Evolutionary conservation across 345 rosid genomes (phyloP).

Genomic region (Salix koriyanagi): DNA sequence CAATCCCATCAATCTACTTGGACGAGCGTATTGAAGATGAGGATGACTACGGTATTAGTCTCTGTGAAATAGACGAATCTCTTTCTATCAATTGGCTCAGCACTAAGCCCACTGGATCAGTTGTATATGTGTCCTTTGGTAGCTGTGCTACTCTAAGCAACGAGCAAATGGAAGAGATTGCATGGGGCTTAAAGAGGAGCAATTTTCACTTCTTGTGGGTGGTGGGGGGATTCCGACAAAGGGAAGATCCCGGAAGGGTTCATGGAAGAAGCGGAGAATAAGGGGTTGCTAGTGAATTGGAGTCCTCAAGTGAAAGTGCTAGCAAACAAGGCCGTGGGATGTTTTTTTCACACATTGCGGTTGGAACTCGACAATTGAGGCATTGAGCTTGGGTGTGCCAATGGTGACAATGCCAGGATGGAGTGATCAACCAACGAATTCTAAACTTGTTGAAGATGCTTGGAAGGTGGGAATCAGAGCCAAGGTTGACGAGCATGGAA

Average conservation of each 20-base stretch:
- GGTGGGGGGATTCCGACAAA: conserved; percentile 44
- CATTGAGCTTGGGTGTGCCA: conserved; percentile 25
- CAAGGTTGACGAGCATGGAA: too few relatives aligned
- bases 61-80: conserved; percentile 31
- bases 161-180: conserved; percentile 51
- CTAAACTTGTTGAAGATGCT: too few relatives aligned
- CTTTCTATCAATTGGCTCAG: conserved; percentile 39
- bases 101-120: too few relatives aligned
- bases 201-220: conserved; percentile 51
- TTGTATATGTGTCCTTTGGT: conserved; percentile 49
- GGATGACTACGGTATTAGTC: conserved; percentile 45
- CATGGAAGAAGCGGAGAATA: conserved; percentile 5
- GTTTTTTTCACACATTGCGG: conserved; percentile 26
- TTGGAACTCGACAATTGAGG: conserved; percentile 33
- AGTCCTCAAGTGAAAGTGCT: conserved; percentile 16
- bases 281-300: conserved; percentile 11
- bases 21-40: conserved; percentile 38
- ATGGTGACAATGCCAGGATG: conserved; percentile 28
- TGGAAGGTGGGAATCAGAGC: too few relatives aligned
- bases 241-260: conserved; percentile 39
- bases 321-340: conserved; percentile 14
- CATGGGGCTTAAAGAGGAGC: conserved; percentile 31
- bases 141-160: conserved; percentile 44
- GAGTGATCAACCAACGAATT: conserved; percentile 18
- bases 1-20: conserved; percentile 56